Base-by-base conservation (phyloP, 139 green algal genomes). In the Desmodesmus armatus region DNA sequence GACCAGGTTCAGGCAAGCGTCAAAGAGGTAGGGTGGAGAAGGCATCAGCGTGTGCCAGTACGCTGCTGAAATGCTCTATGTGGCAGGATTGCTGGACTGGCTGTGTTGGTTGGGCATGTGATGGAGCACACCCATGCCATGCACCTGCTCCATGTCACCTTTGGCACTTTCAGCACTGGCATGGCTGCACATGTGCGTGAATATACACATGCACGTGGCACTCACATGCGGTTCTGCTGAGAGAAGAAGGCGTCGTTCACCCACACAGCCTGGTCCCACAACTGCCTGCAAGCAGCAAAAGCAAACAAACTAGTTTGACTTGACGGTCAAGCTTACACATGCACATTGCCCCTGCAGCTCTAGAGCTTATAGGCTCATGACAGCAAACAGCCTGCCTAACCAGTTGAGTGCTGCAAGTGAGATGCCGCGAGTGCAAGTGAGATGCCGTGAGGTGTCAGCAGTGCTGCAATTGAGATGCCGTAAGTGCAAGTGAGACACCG, bases 211-310 rank as follows among this genome's bases (percentile, higher is more conserved):
- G n/a, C n/a, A n/a, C n/a, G n/a, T n/a, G n/a, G 47, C 9, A 17
- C 53, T 47, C 27, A 84, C 78, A 62, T 77, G 63, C 33, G 31
- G 62, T 77, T 49, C 5, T 31, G 27, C 35, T 29, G 33, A 13
- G 78, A 63, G 21, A 84, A 84, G 78, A 84, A 84, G 5, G 78
- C 78, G 5, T 77, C n/a, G 49, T 84, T 84, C 13, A 33, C 67
- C 78, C 78, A 84, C 0, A 84, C 60, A 5, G 78, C 35, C 37
- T 76, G 62, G 44, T 84, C 78, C 78, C 62, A 75, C 43, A 84
- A 41, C 62, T 84, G 49, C 47, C 47, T 58, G 55, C 55, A 65
- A 27, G 55, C 23, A 65, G 55, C 2, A 3, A 65, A 33, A n/a
- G n/a, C n/a, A n/a, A n/a, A 63, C 25, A 63, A 11, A 7, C n/a